These are phyloP conservation scores for Arachis monticola DNA, from an alignment of 331 rosid species.

Conservation along the genomic window DNA sequence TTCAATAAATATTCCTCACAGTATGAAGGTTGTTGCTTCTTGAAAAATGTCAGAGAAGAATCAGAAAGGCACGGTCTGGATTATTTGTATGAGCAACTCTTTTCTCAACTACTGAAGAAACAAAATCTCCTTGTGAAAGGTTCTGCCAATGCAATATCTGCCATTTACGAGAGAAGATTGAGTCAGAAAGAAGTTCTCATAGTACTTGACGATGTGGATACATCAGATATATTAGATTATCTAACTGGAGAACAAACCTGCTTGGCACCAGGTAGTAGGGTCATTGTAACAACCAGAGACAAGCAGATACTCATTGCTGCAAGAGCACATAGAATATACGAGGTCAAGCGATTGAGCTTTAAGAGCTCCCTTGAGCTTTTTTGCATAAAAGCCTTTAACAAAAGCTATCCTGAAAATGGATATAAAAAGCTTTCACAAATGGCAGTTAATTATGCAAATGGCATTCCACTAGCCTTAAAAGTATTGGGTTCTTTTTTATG, in stretches of 20 bases:
- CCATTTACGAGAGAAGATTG: no score
- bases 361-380: conserved; percentile 8
- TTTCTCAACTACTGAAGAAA: not conserved
- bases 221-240: not conserved
- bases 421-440: conserved; percentile 5
- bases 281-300: conserved; percentile 33
- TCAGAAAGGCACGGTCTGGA: not conserved
- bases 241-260: not conserved
- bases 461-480: conserved; percentile 30
- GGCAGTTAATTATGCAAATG: conserved; percentile 4
- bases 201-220: conserved; percentile 17
- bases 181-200: not conserved
- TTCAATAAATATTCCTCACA: conserved; percentile 3
- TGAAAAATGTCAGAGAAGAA: conserved; percentile 16
- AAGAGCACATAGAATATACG: not conserved
- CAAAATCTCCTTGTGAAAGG: not conserved
- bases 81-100: not conserved
- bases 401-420: not conserved
- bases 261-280: conserved; percentile 22
- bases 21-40: conserved; percentile 17
- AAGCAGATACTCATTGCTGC: not conserved
- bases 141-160: not conserved
- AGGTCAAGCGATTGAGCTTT: conserved; percentile 10
- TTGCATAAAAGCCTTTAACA: not conserved
- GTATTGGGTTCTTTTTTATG: conserved; percentile 23